Conservation (phyloP, 2,329 filamentous ascomycete genomes). For the Gnomoniopsis smithogilvyi region DNA sequence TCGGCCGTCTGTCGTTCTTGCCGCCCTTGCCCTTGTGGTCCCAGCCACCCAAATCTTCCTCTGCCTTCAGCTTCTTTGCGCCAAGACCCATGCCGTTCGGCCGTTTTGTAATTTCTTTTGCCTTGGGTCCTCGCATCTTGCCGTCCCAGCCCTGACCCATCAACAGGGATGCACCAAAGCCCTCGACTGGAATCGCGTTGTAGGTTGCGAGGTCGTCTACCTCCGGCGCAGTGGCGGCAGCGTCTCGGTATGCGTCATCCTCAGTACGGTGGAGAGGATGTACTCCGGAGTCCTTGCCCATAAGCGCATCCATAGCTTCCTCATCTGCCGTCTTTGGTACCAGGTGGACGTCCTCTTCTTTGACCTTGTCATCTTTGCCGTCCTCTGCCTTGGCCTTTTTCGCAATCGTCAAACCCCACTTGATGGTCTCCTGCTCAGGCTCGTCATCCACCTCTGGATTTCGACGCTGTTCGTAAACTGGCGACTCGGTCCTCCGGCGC, state of each 20-base stretch:
- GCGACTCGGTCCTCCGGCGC: conserved; percentile 4
- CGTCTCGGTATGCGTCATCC: conserved; percentile 65
- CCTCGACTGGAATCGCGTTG: conserved; percentile 84
- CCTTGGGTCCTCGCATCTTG: conserved; percentile 55
- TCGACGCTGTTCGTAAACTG: background rate
- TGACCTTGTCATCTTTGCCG: conserved; percentile 42
- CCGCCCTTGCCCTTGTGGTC: conserved; percentile 59
- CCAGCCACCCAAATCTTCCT: conserved; percentile 76
- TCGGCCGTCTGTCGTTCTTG: conserved; percentile 35
- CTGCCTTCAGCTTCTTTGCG: conserved; percentile 73
- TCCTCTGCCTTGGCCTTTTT: conserved; percentile 27
- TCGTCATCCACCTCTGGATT: conserved; percentile 26
- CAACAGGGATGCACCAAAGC: conserved; percentile 87
- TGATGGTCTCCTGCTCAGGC: conserved; percentile 31
- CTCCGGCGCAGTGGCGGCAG: conserved; percentile 70
- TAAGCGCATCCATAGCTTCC: conserved; percentile 63
- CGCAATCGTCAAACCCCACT: conserved; percentile 34
- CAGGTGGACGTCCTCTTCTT: conserved; percentile 23
- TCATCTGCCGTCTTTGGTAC: conserved; percentile 36
- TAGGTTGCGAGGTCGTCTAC: conserved; percentile 79
- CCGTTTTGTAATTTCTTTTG: conserved; percentile 64
- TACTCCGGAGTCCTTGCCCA: conserved; percentile 51
- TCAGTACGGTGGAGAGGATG: conserved; percentile 58
- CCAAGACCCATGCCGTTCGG: conserved; percentile 85
- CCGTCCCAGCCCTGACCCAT: conserved; percentile 95